Evolutionary conservation across 2,329 filamentous ascomycete genomes (phyloP).

Genomic region (Neospermospora avenae): DNA sequence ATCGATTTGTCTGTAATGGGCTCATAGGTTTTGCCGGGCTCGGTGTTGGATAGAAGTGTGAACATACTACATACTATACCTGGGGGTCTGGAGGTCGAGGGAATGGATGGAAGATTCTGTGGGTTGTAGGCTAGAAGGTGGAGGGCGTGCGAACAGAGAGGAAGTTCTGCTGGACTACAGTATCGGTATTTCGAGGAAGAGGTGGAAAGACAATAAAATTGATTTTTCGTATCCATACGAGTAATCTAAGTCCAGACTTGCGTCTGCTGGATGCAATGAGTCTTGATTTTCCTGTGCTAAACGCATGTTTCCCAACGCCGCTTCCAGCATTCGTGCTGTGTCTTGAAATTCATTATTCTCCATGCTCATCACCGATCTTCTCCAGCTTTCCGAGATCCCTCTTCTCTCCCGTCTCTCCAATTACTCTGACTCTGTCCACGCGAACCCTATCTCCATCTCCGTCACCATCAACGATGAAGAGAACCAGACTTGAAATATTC

Average conservation of each 20-base stretch:
- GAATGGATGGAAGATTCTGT: not conserved
- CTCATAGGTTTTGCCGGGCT: conserved; percentile 27
- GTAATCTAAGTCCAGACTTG: conserved; percentile 10
- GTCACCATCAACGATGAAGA: conserved; percentile 87
- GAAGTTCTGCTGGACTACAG: not conserved
- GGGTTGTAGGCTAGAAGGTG: not conserved
- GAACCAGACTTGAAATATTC: conserved; percentile 78
- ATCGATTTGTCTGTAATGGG: conserved; percentile 31
- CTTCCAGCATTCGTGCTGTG: conserved; percentile 17
- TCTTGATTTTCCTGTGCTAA: conserved; percentile 8
- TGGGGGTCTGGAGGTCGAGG: not conserved
- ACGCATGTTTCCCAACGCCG: conserved; percentile 23
- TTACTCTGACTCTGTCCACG: conserved; percentile 72
- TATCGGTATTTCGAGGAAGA: not conserved
- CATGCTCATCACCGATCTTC: conserved; percentile 79
- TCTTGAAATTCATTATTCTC: not conserved
- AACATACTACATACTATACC: conserved; percentile 43
- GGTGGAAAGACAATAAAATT: not conserved
- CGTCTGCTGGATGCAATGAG: conserved; percentile 9
- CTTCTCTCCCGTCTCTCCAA: conserved; percentile 90
- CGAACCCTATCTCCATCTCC: conserved; percentile 81
- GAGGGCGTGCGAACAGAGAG: not conserved
- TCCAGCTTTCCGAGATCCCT: conserved; percentile 90
- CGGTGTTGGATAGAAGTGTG: conserved; percentile 45
- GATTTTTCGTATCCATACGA: not conserved